Percentiles rank a stretch among this genome's conserved stretches.
These are phyloP conservation scores for Remersonia thermophila DNA, from an alignment of 2,329 filamentous ascomycete species.

Conservation along the genomic window DNA sequence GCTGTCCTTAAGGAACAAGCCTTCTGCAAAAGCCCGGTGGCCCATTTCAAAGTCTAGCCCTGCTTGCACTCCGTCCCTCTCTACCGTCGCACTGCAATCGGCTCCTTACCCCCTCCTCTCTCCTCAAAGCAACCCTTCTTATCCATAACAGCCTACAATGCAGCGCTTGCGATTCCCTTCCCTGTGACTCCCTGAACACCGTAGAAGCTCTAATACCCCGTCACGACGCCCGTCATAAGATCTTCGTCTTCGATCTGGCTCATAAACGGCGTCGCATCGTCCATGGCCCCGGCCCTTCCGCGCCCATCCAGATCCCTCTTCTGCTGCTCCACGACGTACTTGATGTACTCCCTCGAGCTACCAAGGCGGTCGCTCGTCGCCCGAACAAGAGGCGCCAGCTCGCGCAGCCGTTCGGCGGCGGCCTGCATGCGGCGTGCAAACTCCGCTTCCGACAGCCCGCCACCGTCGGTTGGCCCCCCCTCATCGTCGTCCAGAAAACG, in stretches of 20 bases:
- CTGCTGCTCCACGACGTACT: constrained; percentile 33
- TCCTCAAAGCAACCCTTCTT: too few species aligned
- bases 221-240: constrained; percentile 38
- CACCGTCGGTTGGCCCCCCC: background rate
- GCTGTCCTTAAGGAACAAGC: too few species aligned
- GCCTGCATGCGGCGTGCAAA: constrained; percentile 36
- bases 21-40: too few species aligned
- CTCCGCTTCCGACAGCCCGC: constrained; percentile 34
- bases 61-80: too few species aligned
- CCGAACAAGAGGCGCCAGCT: constrained; percentile 35
- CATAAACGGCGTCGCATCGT: constrained; percentile 28
- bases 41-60: too few species aligned
- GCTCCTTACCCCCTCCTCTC: too few species aligned
- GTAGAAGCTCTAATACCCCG: constrained; percentile 9
- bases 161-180: too few species aligned
- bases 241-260: constrained; percentile 46
- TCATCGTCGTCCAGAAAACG: constrained; percentile 32
- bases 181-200: too few species aligned
- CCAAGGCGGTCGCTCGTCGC: constrained; percentile 42
- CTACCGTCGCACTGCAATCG: too few species aligned
- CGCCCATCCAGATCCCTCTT: constrained; percentile 34
- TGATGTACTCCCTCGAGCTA: constrained; percentile 45
- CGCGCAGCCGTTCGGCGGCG: constrained; percentile 30
- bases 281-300: constrained; percentile 7
- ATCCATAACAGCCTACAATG: too few species aligned